A percentile compares a stretch with the other conserved stretches of the same genome.
phyloP scores from a whole-genome alignment of 345 rosid species.

The Boechera retrofracta region DNA sequence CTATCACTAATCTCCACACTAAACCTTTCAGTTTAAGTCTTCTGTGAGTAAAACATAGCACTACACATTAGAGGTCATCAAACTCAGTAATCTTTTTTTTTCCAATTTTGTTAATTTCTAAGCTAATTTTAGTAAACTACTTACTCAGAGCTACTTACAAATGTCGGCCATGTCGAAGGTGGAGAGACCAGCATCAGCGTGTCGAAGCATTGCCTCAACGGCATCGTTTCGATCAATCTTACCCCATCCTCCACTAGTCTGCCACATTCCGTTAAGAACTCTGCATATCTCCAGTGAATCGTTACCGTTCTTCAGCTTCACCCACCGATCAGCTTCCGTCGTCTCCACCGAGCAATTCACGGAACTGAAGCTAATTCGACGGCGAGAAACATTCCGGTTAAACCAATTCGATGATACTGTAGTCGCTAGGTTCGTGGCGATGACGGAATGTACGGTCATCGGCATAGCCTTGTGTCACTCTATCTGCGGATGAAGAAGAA shows the following conservation, averaged over 20 bases:
- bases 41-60: too few species aligned
- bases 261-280: constrained; percentile 93
- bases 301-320: constrained; percentile 68
- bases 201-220: constrained; percentile 79
- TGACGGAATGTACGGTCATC: constrained; percentile 43
- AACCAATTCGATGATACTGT: constrained; percentile 39
- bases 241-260: constrained; percentile 94
- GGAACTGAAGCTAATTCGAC: constrained; percentile 38
- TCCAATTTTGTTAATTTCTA: too few species aligned
- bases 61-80: too few species aligned
- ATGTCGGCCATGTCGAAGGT: constrained; percentile 99
- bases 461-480: constrained; percentile 7
- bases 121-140: too few species aligned
- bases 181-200: constrained; percentile 84
- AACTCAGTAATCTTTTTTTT: too few species aligned
- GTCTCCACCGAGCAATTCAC: constrained; percentile 57
- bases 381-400: constrained; percentile 15
- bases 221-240: constrained; percentile 77
- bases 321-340: constrained; percentile 48
- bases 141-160: constrained; percentile 50
- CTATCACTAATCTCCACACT: background rate
- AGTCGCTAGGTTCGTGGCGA: constrained; percentile 45
- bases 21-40: too few species aligned
- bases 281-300: constrained; percentile 85
- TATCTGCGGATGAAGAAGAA: background rate